phyloP scores from a whole-genome alignment of 192 early-diverging fungal species.

The Entomortierella chlamydospora region DNA sequence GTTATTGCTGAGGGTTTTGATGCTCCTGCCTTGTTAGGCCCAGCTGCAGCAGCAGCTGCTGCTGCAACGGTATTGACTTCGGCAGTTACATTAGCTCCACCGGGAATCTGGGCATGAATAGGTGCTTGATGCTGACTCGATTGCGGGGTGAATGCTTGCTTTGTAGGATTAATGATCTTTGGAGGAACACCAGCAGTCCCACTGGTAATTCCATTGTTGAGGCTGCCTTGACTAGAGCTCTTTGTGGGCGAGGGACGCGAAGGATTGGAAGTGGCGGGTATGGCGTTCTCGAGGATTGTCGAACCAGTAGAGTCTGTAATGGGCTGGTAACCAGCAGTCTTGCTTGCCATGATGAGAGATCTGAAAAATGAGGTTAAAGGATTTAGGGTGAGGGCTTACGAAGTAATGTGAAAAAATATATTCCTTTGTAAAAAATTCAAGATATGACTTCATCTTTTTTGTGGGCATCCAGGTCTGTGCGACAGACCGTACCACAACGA shows the following conservation, averaged over 20 bases:
- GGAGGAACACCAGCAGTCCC: conserved; percentile 47
- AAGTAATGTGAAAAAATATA: too few species aligned
- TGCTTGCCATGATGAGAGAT: conserved; percentile 22
- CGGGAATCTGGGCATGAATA: conserved; percentile 41
- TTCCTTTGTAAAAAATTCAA: too few species aligned
- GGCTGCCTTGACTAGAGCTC: conserved; percentile 19
- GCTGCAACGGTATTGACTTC: conserved; percentile 15
- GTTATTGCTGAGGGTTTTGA: background rate
- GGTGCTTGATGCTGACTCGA: conserved; percentile 32
- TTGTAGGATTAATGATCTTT: conserved; percentile 54
- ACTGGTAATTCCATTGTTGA: conserved; percentile 12
- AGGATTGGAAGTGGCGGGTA: background rate
- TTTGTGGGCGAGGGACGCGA: conserved; percentile 10
- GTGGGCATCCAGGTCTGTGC: too few species aligned
- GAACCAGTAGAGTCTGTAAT: conserved; percentile 9
- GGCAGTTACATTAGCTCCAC: conserved; percentile 16
- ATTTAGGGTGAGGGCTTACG: background rate
- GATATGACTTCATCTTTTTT: too few species aligned
- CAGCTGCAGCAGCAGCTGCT: conserved; percentile 12
- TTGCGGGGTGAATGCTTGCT: conserved; percentile 38
- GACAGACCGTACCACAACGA: background rate
- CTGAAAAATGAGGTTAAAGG: background rate
- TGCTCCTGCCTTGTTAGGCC: conserved; percentile 6
- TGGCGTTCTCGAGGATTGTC: background rate
- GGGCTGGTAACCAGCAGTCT: conserved; percentile 23